A percentile compares a stretch with the other conserved stretches of the same genome.
Conservation (phyloP, 805 yeast genomes). For the Candida ulmi region DNA sequence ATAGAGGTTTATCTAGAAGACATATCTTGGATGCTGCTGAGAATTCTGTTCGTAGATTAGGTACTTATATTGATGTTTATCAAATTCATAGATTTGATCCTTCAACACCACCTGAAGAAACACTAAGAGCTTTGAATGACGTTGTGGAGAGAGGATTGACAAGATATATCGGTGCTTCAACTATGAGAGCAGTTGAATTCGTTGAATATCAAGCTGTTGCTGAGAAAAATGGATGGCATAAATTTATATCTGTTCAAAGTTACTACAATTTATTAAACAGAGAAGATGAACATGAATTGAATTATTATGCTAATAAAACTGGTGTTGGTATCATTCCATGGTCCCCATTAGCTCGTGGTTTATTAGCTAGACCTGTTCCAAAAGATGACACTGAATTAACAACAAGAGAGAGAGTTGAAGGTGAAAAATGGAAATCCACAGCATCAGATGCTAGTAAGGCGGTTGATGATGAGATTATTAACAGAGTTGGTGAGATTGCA, state of each 20-base stretch:
- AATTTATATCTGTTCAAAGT: slow-evolving; percentile 56
- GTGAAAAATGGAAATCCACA: background rate
- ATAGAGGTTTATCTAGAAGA: slow-evolving; percentile 37
- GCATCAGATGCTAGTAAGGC: slow-evolving; percentile 5
- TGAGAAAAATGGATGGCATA: slow-evolving; percentile 49
- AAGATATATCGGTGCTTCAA: slow-evolving; percentile 58
- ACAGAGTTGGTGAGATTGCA: slow-evolving; percentile 51
- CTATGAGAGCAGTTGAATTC: slow-evolving; percentile 52
- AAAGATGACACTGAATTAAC: slow-evolving; percentile 8
- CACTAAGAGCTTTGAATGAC: slow-evolving; percentile 50
- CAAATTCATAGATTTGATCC: slow-evolving; percentile 51
- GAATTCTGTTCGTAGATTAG: slow-evolving; percentile 35
- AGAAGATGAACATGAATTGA: slow-evolving; percentile 61
- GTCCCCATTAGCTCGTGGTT: slow-evolving; percentile 52
- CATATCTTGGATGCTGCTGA: slow-evolving; percentile 41
- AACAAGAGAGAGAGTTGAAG: slow-evolving; percentile 3
- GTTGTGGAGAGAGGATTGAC: slow-evolving; percentile 39
- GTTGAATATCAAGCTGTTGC: slow-evolving; percentile 49
- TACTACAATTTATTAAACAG: slow-evolving; percentile 48
- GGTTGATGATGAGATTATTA: slow-evolving; percentile 31
- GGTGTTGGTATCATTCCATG: slow-evolving; percentile 57
- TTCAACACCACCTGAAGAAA: slow-evolving; percentile 40
- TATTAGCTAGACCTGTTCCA: slow-evolving; percentile 41
- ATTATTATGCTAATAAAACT: slow-evolving; percentile 44
- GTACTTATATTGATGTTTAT: slow-evolving; percentile 40